Evolutionary conservation across 768 basidiomycete genomes (phyloP).

Genomic region (Neoboletus brunneissimus): DNA sequence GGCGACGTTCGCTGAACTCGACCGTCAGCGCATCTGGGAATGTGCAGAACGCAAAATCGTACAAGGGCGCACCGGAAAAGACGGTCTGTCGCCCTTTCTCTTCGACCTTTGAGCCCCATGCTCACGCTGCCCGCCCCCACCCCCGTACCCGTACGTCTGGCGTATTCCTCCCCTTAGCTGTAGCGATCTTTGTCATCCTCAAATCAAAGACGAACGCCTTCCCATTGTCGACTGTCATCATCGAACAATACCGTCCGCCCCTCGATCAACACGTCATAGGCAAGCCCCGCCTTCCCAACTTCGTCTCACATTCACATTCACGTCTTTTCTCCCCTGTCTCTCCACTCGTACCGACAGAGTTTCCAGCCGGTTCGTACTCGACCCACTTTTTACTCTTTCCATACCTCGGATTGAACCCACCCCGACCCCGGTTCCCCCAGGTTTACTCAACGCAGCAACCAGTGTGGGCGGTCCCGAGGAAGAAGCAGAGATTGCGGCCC

Average conservation of each 20-base stretch:
- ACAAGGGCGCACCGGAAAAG: conserved; percentile 70
- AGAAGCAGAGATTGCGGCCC: conserved; percentile 72
- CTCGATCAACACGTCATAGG: conserved; percentile 75
- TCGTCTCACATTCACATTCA: background rate
- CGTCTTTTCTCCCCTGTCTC: too few species aligned
- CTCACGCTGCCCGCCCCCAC: background rate
- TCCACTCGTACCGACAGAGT: conserved; percentile 35
- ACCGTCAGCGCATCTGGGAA: conserved; percentile 78
- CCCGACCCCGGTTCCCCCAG: conserved; percentile 32
- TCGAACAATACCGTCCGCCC: conserved; percentile 92
- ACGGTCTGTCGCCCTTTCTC: conserved; percentile 49
- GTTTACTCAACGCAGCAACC: conserved; percentile 73
- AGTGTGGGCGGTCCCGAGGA: conserved; percentile 39
- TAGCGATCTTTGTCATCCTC: conserved; percentile 80
- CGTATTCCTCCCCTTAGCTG: conserved; percentile 45
- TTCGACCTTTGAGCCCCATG: background rate
- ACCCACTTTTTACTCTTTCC: conserved; percentile 16
- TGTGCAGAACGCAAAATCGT: conserved; percentile 84
- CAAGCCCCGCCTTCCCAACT: conserved; percentile 16
- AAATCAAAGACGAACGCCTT: conserved; percentile 72
- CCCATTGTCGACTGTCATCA: conserved; percentile 73
- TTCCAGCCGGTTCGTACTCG: conserved; percentile 51
- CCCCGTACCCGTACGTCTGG: background rate
- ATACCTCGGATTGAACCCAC: background rate
- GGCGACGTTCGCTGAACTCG: background rate